Percentiles rank a stretch among this genome's conserved stretches.
phyloP scores from a whole-genome alignment of 2,329 filamentous ascomycete genomes.

The Monosporascus sp. region DNA sequence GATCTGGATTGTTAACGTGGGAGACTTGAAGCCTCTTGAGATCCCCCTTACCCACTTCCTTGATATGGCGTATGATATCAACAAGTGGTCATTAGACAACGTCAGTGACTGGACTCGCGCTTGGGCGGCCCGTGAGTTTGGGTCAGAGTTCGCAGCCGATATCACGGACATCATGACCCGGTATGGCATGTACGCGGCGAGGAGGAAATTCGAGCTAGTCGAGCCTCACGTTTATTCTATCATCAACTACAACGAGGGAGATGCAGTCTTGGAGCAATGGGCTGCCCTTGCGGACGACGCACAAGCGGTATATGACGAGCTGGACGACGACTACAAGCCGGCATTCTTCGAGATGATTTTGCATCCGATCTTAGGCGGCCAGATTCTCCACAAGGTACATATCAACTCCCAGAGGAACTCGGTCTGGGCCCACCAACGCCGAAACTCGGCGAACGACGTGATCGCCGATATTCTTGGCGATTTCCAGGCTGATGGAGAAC shows the following conservation, averaged over 20 bases:
- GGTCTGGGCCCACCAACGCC: constrained; percentile 44
- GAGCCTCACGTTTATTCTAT: constrained; percentile 51
- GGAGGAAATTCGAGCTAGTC: constrained; percentile 56
- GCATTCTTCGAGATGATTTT: constrained; percentile 59
- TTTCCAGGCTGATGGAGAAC: constrained; percentile 52
- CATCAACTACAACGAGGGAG: constrained; percentile 58
- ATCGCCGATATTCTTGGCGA: constrained; percentile 45
- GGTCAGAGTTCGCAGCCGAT: constrained; percentile 36
- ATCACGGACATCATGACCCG: constrained; percentile 48
- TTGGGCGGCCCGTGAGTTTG: constrained; percentile 56
- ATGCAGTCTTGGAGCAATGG: constrained; percentile 51
- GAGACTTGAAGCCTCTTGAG: constrained; percentile 58
- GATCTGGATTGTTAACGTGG: constrained; percentile 63
- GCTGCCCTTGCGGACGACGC: constrained; percentile 45
- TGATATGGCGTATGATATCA: constrained; percentile 61
- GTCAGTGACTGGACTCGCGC: constrained; percentile 50
- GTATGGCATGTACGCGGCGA: constrained; percentile 50
- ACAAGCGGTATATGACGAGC: constrained; percentile 48
- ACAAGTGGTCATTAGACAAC: constrained; percentile 50
- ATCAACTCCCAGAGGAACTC: constrained; percentile 44
- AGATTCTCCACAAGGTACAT: constrained; percentile 48
- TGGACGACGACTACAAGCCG: constrained; percentile 44
- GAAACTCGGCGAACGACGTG: constrained; percentile 47
- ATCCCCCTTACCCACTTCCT: constrained; percentile 63
- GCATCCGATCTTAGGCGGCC: constrained; percentile 52